phyloP scores from a whole-genome alignment of 2,329 filamentous ascomycete species.

The Colletotrichum sp. region DNA sequence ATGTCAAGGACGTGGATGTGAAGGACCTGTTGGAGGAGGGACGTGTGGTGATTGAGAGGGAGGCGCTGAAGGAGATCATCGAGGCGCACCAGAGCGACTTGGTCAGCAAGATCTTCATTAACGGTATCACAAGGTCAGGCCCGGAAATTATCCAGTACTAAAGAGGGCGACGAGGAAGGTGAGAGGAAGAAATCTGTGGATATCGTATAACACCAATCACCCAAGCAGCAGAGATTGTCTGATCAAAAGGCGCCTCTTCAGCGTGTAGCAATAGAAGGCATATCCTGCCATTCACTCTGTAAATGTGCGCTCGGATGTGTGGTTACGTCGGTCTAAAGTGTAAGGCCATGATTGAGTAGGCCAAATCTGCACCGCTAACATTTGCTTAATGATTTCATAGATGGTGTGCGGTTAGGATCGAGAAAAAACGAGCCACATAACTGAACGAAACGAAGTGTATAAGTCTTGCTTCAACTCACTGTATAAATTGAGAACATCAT shows the following conservation, averaged over 20 bases:
- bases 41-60: slow-evolving; percentile 84
- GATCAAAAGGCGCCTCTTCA: slow-evolving; percentile 11
- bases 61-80: slow-evolving; percentile 78
- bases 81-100: slow-evolving; percentile 74
- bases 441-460: not conserved
- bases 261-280: slow-evolving; percentile 21
- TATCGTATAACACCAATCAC: slow-evolving; percentile 19
- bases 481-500: not conserved
- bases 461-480: not conserved
- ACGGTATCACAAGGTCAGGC: slow-evolving; percentile 39
- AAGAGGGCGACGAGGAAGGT: not conserved
- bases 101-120: slow-evolving; percentile 50
- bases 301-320: not conserved
- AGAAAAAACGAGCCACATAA: not conserved
- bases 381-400: not conserved
- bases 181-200: not conserved
- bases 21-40: slow-evolving; percentile 91
- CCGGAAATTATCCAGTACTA: slow-evolving; percentile 39
- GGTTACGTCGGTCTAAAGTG: not conserved
- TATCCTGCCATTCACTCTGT: slow-evolving; percentile 9
- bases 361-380: not conserved
- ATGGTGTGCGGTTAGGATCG: not conserved
- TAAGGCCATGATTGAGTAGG: not conserved
- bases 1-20: slow-evolving; percentile 85
- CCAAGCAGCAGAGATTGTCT: slow-evolving; percentile 5